These are phyloP conservation scores for Thalia dealbata DNA, from an alignment of 176 grass and related monocot genomes.

Conservation along the genomic window DNA sequence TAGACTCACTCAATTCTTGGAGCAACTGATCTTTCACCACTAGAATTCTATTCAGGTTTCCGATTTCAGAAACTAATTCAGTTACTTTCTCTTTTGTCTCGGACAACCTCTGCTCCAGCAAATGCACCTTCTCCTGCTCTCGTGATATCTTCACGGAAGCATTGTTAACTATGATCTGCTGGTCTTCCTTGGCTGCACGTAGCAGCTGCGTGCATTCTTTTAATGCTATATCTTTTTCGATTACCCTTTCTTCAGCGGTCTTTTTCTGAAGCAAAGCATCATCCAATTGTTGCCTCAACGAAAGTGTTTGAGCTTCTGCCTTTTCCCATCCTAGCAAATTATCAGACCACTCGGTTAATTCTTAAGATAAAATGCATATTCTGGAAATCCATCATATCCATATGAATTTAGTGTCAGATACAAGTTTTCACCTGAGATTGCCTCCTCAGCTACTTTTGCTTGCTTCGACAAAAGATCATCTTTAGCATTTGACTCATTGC, in stretches of 20 bases:
- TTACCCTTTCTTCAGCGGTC: conserved; percentile 47
- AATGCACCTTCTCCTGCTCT: conserved; percentile 63
- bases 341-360: not conserved
- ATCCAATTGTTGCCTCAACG: conserved; percentile 60
- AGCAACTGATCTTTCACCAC: conserved; percentile 48
- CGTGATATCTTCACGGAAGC: conserved; percentile 45
- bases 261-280: conserved; percentile 47
- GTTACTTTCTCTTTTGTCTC: conserved; percentile 59
- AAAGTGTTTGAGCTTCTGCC: conserved; percentile 54
- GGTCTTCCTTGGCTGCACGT: conserved; percentile 45
- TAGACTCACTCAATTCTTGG: conserved; percentile 48
- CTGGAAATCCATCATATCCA: not conserved
- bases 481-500: conserved; percentile 55
- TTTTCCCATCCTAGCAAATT: conserved; percentile 80
- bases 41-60: conserved; percentile 51
- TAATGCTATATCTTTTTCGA: conserved; percentile 49
- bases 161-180: conserved; percentile 47
- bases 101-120: conserved; percentile 37
- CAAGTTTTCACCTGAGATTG: conserved; percentile 63
- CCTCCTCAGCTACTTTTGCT: conserved; percentile 89
- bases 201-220: conserved; percentile 39
- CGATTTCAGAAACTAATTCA: conserved; percentile 50
- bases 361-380: not conserved
- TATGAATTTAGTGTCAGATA: not conserved
- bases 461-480: conserved; percentile 60